These are phyloP conservation scores for Lactarius hengduanensis DNA, from an alignment of 768 basidiomycete species.

Conservation along the genomic window DNA sequence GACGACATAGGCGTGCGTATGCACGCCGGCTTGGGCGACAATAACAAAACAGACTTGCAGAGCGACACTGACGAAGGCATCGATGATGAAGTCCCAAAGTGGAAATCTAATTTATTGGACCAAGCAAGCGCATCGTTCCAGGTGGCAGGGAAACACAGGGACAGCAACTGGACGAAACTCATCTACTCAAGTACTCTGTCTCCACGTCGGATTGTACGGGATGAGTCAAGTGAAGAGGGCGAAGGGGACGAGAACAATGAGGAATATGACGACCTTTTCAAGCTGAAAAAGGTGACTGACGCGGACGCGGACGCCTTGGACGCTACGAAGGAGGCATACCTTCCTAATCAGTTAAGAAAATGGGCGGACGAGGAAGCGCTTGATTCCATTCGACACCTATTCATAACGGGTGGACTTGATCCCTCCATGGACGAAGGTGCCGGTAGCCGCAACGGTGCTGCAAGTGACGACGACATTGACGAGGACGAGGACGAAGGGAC, in stretches of 20 bases:
- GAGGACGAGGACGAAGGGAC: conserved; percentile 42
- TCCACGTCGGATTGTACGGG: conserved; percentile 62
- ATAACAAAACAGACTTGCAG: conserved; percentile 48
- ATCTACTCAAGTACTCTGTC: conserved; percentile 74
- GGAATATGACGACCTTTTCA: conserved; percentile 75
- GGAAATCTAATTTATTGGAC: conserved; percentile 67
- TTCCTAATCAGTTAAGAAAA: conserved; percentile 52
- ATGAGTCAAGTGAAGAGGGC: conserved; percentile 32
- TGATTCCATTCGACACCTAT: conserved; percentile 81
- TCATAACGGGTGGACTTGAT: conserved; percentile 77
- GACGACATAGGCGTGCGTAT: conserved; percentile 43
- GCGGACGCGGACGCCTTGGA: conserved; percentile 57
- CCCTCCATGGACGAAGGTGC: conserved; percentile 22
- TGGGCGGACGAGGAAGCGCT: conserved; percentile 88
- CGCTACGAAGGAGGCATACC: conserved; percentile 61
- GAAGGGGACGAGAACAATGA: conserved; percentile 39
- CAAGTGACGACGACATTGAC: conserved; percentile 36
- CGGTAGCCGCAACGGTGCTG: conserved; percentile 36
- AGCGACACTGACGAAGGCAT: conserved; percentile 48
- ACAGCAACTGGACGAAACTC: conserved; percentile 79
- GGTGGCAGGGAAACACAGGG: conserved; percentile 39
- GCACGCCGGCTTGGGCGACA: conserved; percentile 48
- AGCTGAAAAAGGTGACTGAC: conserved; percentile 42
- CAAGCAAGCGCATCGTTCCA: conserved; percentile 49
- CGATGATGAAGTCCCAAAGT: conserved; percentile 56